Evolutionary conservation across 345 rosid species (phyloP).

Genomic region (Salix exigua): DNA sequence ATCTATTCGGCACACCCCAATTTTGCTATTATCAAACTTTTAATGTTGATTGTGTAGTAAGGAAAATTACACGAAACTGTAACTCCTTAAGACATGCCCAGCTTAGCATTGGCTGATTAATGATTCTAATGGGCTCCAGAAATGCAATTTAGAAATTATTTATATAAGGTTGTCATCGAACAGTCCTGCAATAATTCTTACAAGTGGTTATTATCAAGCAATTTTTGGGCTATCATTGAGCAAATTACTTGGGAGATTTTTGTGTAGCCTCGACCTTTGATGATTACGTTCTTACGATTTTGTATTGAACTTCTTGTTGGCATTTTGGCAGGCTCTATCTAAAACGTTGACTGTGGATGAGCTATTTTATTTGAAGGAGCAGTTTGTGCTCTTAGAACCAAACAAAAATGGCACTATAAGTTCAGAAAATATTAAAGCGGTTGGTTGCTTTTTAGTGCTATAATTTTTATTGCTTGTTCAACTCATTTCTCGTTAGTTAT

Average conservation of each 20-base stretch:
- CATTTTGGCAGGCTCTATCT: slow-evolving; percentile 67
- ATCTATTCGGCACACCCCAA: neutral
- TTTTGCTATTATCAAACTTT: neutral
- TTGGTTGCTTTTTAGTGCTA: slow-evolving; percentile 23
- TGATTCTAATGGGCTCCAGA: neutral
- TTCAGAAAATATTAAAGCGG: slow-evolving; percentile 68
- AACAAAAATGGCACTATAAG: slow-evolving; percentile 59
- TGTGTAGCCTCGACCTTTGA: neutral
- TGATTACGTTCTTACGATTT: neutral
- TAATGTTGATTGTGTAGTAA: neutral
- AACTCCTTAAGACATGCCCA: no score
- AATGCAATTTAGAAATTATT: neutral
- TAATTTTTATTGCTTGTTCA: neutral
- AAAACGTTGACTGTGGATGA: slow-evolving; percentile 72
- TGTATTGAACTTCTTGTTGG: neutral
- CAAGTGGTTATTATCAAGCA: neutral
- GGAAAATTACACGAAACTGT: neutral
- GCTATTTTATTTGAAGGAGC: slow-evolving; percentile 64
- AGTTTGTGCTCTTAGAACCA: slow-evolving; percentile 74
- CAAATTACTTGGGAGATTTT: neutral
- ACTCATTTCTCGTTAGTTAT: slow-evolving; percentile 2
- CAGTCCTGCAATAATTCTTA: neutral
- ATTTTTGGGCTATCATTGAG: neutral
- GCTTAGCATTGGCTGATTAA: neutral
- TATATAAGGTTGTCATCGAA: neutral